phyloP scores from a whole-genome alignment of 768 basidiomycete genomes.

The Ramaria rubella region DNA sequence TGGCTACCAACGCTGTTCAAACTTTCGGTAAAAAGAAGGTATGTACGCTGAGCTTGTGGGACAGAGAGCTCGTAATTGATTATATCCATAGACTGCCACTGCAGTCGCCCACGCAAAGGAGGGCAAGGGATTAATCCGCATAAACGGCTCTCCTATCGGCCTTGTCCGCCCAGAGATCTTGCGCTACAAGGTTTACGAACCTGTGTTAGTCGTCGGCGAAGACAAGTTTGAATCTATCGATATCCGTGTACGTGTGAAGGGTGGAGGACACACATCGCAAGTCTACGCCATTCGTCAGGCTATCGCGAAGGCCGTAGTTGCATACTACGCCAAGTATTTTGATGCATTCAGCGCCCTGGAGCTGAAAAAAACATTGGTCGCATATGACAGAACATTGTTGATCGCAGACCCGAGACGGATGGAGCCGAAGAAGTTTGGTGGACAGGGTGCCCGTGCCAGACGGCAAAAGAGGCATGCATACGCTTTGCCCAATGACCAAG shows the following conservation, averaged over 20 bases:
- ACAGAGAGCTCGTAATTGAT: not conserved
- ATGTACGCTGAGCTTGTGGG: constrained; percentile 24
- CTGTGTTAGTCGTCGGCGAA: constrained; percentile 88
- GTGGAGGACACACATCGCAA: constrained; percentile 99
- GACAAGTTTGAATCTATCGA: constrained; percentile 83
- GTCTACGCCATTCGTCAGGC: constrained; percentile 99
- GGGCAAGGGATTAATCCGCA: constrained; percentile 91
- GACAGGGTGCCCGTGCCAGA: constrained; percentile 95
- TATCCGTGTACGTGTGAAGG: constrained; percentile 96
- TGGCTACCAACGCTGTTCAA: constrained; percentile 92
- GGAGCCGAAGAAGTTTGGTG: constrained; percentile 99
- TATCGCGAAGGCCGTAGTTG: constrained; percentile 94
- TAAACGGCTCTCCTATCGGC: constrained; percentile 95
- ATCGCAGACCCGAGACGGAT: constrained; percentile 94
- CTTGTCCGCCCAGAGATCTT: constrained; percentile 94
- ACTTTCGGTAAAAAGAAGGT: constrained; percentile 99
- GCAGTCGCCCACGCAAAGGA: constrained; percentile 96
- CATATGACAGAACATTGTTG: constrained; percentile 86
- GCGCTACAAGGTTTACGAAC: constrained; percentile 97
- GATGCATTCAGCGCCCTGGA: constrained; percentile 97
- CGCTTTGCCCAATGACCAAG: not conserved
- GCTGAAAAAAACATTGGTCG: constrained; percentile 95
- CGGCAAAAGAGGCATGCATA: constrained; percentile 90
- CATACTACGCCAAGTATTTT: constrained; percentile 97
- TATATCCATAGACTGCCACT: constrained; percentile 73